These are phyloP conservation scores for Reutealis trisperma DNA, from an alignment of 345 rosid genomes.

Conservation along the genomic window DNA sequence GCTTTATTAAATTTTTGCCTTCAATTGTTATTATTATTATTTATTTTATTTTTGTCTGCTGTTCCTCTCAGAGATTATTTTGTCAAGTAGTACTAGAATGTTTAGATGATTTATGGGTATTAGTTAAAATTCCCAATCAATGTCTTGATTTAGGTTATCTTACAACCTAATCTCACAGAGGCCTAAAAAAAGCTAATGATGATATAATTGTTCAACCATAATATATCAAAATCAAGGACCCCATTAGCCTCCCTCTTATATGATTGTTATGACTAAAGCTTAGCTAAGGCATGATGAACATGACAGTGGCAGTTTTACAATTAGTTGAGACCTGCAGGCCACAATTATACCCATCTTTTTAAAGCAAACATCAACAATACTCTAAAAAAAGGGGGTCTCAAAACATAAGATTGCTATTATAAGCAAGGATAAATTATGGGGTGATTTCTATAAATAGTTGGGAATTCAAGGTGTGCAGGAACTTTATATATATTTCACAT, in stretches of 20 bases:
- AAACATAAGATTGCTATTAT: constrained; percentile 6
- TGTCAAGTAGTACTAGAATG: neutral
- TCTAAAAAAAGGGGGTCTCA: neutral
- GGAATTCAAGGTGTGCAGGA: neutral
- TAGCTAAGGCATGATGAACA: constrained; percentile 1
- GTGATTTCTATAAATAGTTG: neutral
- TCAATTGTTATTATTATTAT: too few species aligned
- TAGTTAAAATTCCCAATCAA: constrained; percentile 28
- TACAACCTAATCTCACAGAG: constrained; percentile 10
- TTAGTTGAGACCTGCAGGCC: neutral
- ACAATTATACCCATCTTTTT: neutral
- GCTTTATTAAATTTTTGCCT: too few species aligned
- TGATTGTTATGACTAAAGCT: neutral
- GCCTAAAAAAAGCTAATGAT: neutral
- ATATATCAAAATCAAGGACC: constrained; percentile 24
- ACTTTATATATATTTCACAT: neutral
- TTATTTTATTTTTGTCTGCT: neutral
- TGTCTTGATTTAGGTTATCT: constrained; percentile 22
- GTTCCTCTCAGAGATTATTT: neutral
- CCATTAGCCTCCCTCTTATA: neutral
- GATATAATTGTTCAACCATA: constrained; percentile 27
- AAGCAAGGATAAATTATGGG: neutral
- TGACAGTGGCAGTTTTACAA: constrained; percentile 13
- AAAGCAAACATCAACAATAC: constrained; percentile 2
- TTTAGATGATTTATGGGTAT: neutral